Base-by-base conservation (phyloP, 495 filamentous ascomycete species). In the Staphylotrichum tortipilum region DNA sequence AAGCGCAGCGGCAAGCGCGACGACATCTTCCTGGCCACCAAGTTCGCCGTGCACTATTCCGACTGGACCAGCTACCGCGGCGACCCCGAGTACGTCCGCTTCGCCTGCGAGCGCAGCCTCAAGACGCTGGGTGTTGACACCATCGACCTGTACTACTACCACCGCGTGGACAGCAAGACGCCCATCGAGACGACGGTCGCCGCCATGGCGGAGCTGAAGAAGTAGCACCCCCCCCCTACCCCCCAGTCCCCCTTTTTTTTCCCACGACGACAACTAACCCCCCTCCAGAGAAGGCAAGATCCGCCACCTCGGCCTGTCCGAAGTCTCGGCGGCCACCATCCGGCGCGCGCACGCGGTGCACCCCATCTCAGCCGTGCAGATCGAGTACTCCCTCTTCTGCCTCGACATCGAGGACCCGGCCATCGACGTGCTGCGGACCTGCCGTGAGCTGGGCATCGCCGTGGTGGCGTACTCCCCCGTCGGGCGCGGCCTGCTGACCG, bases 131-230 rank as follows among this genome's bases (percentile, higher is more conserved):
- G 82, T 8, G 83, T 81, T 52, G 89, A 91, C 71, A 80, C 69
- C 44, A 69, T 95, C 47, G 89, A 95, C 64, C 77, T 94, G 52
- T 94, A 88, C 57, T 82, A 91, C 65, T 79, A 68, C 51, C 86
- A 85, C 15, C 74, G 89, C 3, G 74, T 85, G 24, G 87, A 92
- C 56, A 71, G 66, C 65, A 24, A 55, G 72, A 55, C 51, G 11
- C 54, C 55, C 5, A 57, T 58, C 6, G 68, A 74, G 37, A 65
- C 64, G 21, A 77, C 76, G 2, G 66, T 78, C 36, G 74, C 71
- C 19, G 67, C 64, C 17, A 36, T 59, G 45, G 49, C 35, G 12
- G 48, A 52, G 36, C 34, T 59, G 34, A 52, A 51, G 41, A 44
- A 52, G 49, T 56, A 31, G 45, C 49, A n/a, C n/a, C n/a, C n/a